Evolutionary conservation across 2,329 filamentous ascomycete species (phyloP).

Genomic region (Magnaporthales sp.): DNA sequence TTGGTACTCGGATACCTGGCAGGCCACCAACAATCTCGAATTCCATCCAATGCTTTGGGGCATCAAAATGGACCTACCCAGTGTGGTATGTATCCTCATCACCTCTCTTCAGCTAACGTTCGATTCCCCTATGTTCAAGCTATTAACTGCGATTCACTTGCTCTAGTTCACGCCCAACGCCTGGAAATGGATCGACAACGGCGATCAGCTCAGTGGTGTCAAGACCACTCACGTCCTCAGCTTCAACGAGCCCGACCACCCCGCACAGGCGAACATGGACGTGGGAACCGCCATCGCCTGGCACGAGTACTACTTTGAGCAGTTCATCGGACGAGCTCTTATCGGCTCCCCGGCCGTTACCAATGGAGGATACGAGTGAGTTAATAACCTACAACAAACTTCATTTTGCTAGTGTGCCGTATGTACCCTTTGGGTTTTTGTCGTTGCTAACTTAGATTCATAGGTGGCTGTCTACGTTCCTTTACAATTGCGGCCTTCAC

Average conservation of each 20-base stretch:
- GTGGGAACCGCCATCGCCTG: constrained; percentile 25
- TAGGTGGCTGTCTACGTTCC: neutral
- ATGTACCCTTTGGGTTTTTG: neutral
- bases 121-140: neutral
- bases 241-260: constrained; percentile 17
- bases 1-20: constrained; percentile 14
- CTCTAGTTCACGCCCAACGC: constrained; percentile 7
- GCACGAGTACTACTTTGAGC: constrained; percentile 33
- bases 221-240: constrained; percentile 13
- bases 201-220: constrained; percentile 7
- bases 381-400: no score
- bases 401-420: no score
- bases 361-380: constrained; percentile 33
- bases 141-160: neutral
- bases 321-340: constrained; percentile 30
- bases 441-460: neutral
- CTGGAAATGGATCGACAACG: constrained; percentile 10
- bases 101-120: neutral
- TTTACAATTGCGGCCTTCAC: neutral
- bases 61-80: constrained; percentile 4
- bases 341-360: constrained; percentile 39
- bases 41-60: constrained; percentile 18
- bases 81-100: neutral
- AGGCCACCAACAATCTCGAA: constrained; percentile 13
- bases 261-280: constrained; percentile 16